Conservation (phyloP, 2,329 filamentous ascomycete species). For the Alternaria conjuncta region DNA sequence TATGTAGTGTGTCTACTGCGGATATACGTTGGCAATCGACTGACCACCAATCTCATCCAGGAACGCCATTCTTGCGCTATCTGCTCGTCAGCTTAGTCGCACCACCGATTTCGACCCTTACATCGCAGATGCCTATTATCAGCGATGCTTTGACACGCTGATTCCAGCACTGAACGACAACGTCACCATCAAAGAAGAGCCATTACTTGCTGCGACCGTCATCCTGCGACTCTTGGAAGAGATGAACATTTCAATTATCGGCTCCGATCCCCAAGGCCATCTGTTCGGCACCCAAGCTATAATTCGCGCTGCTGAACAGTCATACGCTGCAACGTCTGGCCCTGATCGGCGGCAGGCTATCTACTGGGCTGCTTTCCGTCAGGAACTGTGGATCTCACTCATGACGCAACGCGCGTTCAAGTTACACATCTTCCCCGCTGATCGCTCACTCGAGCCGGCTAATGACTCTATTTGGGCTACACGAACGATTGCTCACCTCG, state of each 20-base stretch:
- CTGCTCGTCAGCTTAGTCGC: conserved; percentile 51
- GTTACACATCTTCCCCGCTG: conserved; percentile 46
- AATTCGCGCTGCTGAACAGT: conserved; percentile 43
- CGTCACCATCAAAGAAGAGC: conserved; percentile 49
- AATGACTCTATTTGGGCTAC: conserved; percentile 53
- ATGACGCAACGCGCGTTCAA: conserved; percentile 47
- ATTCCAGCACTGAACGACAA: conserved; percentile 51
- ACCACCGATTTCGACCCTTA: conserved; percentile 50
- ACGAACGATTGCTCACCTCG: conserved; percentile 49
- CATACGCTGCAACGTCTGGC: conserved; percentile 39
- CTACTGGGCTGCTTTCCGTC: conserved; percentile 48
- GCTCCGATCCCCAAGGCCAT: conserved; percentile 47
- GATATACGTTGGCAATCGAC: neutral
- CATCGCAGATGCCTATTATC: conserved; percentile 52
- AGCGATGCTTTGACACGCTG: conserved; percentile 49
- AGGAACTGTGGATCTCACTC: conserved; percentile 48
- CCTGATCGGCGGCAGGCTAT: conserved; percentile 45
- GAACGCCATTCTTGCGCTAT: conserved; percentile 52
- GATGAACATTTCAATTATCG: conserved; percentile 49
- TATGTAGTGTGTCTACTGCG: neutral
- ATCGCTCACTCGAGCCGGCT: conserved; percentile 49
- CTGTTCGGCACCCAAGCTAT: conserved; percentile 49
- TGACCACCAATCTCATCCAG: neutral
- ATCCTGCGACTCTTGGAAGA: conserved; percentile 52
- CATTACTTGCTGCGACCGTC: conserved; percentile 51